Base-by-base conservation (phyloP, 2,329 filamentous ascomycete species). In the Trichoderma polysporum region DNA sequence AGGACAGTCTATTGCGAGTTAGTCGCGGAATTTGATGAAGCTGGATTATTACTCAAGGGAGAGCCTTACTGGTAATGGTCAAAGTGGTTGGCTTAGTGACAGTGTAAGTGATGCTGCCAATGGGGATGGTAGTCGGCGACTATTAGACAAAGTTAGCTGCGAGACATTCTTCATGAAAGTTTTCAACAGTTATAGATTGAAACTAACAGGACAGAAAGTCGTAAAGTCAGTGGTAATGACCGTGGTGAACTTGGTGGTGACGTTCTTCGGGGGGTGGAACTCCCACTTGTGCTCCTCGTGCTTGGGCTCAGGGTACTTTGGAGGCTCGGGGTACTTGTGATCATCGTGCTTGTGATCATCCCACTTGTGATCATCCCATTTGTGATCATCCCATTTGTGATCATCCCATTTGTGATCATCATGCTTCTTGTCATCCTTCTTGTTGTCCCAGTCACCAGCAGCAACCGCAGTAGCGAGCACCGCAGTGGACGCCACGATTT, bases 181-280 rank as follows among this genome's bases (percentile, higher is more conserved):
- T 50, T 17, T 27, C n/a, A 17, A 7, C 10, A 8, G 27, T 5
- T n/a, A 33, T 17, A 7, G 15, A 17, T 10, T 13, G 33, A 31
- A 50, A 76, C 78, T 71, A 76, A 82, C 80, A 17, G 82, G 81
- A 70, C 82, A 84, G 74, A 77, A 79, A 50, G 79, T 80, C 41
- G 79, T 77, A 71, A 78, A 81, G 66, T 75, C 73, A 12, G 76
- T 77, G 57, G 76, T 74, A 62, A 78, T 70, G 61, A 79, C 74
- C n/a, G 80, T 81, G 27, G 79, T 79, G 69, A 72, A 76, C 22
- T 66, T 68, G 41, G 69, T 65, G 63, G 70, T 45, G 39, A 25
- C 9, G 33, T 53, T 64, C 50, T 45, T 45, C 2, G 47, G 15
- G n/a, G 57, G 56, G 35, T 66, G 22, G 47, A 29, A 9, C n/a